These are phyloP conservation scores for Metschnikowia lachancei DNA, from an alignment of 805 yeast genomes.

Conservation along the genomic window DNA sequence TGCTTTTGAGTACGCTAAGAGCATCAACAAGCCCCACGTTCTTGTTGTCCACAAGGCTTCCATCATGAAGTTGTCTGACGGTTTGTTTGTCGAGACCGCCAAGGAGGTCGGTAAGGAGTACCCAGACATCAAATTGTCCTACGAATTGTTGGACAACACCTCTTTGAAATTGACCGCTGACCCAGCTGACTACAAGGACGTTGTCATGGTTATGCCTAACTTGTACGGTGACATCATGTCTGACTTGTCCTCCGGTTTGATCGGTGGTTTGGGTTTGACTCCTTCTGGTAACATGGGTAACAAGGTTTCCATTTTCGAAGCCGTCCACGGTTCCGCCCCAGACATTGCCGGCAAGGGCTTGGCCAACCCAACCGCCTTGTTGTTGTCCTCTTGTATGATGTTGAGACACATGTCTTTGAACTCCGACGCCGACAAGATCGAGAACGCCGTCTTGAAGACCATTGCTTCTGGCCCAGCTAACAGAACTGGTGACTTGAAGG, in stretches of 20 bases:
- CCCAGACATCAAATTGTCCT: slow-evolving; percentile 82
- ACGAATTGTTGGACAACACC: slow-evolving; percentile 93
- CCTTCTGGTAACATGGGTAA: slow-evolving; percentile 99
- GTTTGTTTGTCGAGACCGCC: slow-evolving; percentile 91
- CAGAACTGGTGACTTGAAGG: slow-evolving; percentile 96
- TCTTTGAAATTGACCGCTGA: slow-evolving; percentile 86
- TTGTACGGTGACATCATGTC: slow-evolving; percentile 99
- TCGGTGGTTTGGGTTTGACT: slow-evolving; percentile 98
- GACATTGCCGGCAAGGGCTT: slow-evolving; percentile 98
- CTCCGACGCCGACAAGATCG: slow-evolving; percentile 78
- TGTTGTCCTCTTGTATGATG: slow-evolving; percentile 97
- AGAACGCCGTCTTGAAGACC: slow-evolving; percentile 80
- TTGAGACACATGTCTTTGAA: slow-evolving; percentile 95
- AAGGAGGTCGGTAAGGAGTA: slow-evolving; percentile 85
- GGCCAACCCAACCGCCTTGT: slow-evolving; percentile 98
- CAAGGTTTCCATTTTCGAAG: slow-evolving; percentile 96
- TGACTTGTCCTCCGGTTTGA: slow-evolving; percentile 94
- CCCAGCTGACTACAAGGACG: slow-evolving; percentile 81
- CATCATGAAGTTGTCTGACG: slow-evolving; percentile 97
- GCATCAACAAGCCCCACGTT: slow-evolving; percentile 83
- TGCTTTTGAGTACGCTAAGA: slow-evolving; percentile 94
- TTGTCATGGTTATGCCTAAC: slow-evolving; percentile 98
- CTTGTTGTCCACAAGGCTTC: slow-evolving; percentile 97
- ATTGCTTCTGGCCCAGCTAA: slow-evolving; percentile 94
- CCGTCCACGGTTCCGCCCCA: slow-evolving; percentile 99